Percentiles rank a stretch among this genome's conserved stretches.
phyloP scores from a whole-genome alignment of 2,329 filamentous ascomycete species.

The Trichoderma sp. region DNA sequence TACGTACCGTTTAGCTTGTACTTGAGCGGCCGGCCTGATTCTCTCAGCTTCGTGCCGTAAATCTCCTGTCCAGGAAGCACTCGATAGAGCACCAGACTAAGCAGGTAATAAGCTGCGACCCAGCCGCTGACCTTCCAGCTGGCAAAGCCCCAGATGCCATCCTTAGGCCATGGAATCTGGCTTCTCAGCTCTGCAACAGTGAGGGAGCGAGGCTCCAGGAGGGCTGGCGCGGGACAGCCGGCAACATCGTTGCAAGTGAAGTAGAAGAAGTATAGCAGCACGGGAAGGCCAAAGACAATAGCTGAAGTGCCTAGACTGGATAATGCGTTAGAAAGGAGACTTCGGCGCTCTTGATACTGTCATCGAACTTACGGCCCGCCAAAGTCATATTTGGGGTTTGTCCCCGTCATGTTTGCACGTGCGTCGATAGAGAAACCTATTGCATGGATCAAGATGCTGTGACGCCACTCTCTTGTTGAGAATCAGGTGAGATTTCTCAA shows the following conservation, averaged over 20 bases:
- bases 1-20: slow-evolving; percentile 71
- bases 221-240: slow-evolving; percentile 78
- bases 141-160: slow-evolving; percentile 64
- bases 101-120: slow-evolving; percentile 69
- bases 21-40: slow-evolving; percentile 63
- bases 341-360: not conserved
- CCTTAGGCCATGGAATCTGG: slow-evolving; percentile 72
- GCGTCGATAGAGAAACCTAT: not conserved
- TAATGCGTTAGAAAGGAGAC: not conserved
- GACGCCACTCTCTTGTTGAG: not conserved
- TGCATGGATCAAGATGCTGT: not conserved
- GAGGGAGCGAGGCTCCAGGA: slow-evolving; percentile 66
- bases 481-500: not conserved
- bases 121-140: slow-evolving; percentile 65
- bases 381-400: slow-evolving; percentile 30
- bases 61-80: slow-evolving; percentile 68
- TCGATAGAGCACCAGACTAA: slow-evolving; percentile 69
- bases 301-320: slow-evolving; percentile 65
- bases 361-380: slow-evolving; percentile 33
- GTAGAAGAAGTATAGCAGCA: slow-evolving; percentile 68
- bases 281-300: slow-evolving; percentile 74
- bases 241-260: slow-evolving; percentile 86
- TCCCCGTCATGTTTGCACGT: not conserved
- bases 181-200: slow-evolving; percentile 65
- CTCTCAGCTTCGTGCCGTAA: slow-evolving; percentile 64